phyloP scores from a whole-genome alignment of 2,329 filamentous ascomycete genomes.

The Drechmeria coniospora region DNA sequence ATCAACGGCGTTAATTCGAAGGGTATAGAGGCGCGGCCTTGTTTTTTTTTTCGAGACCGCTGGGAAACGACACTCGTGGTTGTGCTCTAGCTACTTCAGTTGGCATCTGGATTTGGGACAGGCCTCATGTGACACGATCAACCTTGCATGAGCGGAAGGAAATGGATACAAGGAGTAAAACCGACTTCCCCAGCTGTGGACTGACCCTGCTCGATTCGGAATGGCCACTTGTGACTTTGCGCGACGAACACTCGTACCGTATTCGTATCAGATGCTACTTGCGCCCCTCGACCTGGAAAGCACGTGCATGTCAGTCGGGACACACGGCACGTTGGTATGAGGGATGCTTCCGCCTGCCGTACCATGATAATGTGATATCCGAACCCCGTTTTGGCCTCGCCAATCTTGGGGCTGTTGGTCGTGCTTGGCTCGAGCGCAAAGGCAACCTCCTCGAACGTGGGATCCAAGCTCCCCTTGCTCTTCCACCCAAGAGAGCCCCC shows the following conservation, averaged over 20 bases:
- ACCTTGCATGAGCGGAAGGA: conserved; percentile 24
- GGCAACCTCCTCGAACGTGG: conserved; percentile 57
- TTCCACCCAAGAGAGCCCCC: conserved; percentile 63
- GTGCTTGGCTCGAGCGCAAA: conserved; percentile 54
- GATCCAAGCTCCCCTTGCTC: conserved; percentile 48
- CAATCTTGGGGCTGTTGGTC: conserved; percentile 47
- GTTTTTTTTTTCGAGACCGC: conserved; percentile 15
- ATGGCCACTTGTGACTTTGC: neutral
- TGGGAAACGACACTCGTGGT: conserved; percentile 21
- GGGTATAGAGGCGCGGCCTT: conserved; percentile 24
- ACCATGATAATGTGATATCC: conserved; percentile 77
- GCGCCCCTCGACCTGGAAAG: conserved; percentile 23
- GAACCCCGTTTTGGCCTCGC: conserved; percentile 57
- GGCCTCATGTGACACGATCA: conserved; percentile 16
- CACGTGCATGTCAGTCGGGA: too few species aligned
- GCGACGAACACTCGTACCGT: too few species aligned
- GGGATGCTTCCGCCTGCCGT: conserved; percentile 8
- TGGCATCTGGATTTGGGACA: conserved; percentile 27
- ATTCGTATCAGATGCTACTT: too few species aligned
- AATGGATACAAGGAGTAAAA: conserved; percentile 20
- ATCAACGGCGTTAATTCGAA: conserved; percentile 19
- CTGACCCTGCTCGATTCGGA: too few species aligned
- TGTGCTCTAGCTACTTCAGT: conserved; percentile 32
- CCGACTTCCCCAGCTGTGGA: too few species aligned
- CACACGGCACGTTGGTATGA: too few species aligned